These are phyloP conservation scores for Aspergillus ochraceus DNA, from an alignment of 2,329 filamentous ascomycete species.

Conservation along the genomic window DNA sequence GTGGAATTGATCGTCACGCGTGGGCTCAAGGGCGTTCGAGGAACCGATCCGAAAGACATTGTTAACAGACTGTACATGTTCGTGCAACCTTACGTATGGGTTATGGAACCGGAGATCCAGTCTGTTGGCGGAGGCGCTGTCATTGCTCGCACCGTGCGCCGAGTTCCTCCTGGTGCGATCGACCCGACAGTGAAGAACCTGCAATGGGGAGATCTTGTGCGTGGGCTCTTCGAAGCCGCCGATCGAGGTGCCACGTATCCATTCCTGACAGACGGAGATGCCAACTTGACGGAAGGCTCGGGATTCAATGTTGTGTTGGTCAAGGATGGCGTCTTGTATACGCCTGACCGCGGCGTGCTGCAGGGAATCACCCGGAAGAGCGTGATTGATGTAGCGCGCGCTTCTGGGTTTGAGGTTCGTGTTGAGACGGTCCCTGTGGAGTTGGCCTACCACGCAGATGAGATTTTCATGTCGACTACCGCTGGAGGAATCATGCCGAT, in stretches of 20 bases:
- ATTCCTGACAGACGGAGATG: constrained; percentile 53
- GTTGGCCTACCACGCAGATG: constrained; percentile 45
- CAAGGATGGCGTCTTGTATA: constrained; percentile 48
- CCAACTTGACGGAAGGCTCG: constrained; percentile 52
- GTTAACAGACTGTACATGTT: constrained; percentile 50
- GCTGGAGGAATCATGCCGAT: constrained; percentile 57
- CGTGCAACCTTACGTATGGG: constrained; percentile 53
- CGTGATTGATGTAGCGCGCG: constrained; percentile 46
- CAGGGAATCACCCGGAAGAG: constrained; percentile 52
- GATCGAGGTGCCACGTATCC: constrained; percentile 52
- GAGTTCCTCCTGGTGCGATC: constrained; percentile 47
- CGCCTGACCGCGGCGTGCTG: constrained; percentile 50
- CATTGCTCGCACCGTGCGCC: constrained; percentile 48
- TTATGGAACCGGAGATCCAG: constrained; percentile 50
- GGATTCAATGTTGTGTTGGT: constrained; percentile 52
- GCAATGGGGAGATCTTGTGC: constrained; percentile 52
- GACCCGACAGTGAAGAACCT: constrained; percentile 56
- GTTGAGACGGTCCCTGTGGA: constrained; percentile 47
- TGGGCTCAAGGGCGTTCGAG: constrained; percentile 46
- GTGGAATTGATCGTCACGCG: constrained; percentile 55
- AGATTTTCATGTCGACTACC: constrained; percentile 56
- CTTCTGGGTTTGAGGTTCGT: constrained; percentile 35
- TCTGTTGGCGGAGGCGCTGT: constrained; percentile 43
- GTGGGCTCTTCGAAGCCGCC: constrained; percentile 48
- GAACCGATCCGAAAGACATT: constrained; percentile 33